Evolutionary conservation across 2,329 filamentous ascomycete species (phyloP), one percentile per base, ranked within the genome.

Genomic region (Curvularia hawaiiensis): DNA sequence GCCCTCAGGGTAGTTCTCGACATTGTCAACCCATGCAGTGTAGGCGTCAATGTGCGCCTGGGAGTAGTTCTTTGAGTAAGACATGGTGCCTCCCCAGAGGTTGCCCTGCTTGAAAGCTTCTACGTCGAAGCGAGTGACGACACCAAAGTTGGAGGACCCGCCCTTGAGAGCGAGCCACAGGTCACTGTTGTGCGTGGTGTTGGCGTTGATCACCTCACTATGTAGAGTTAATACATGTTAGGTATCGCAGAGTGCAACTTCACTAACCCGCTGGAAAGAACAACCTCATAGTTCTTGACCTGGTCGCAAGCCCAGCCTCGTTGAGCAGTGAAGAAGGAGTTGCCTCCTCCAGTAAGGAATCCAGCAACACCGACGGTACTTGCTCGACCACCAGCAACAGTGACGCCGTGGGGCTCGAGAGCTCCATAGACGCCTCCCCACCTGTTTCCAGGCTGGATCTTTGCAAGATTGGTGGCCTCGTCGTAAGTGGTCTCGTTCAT

Each of bases 121-220:
- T 47, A 59, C 45, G 20, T 62, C 57, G 28, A 68, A 58, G 22
- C 56, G 38, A 16, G 64, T 70, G 14, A 70, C 63, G 22, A 72
- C 62, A 38, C 65, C 79, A 40, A 69, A 73, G 47, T 70, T 71
- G 26, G 63, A 61, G 1, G 67, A 66, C 10, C 68, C 71, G 18
- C 75, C 75, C 46, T 73, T 71, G n/a, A 77, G 61, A 1, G 69
- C 74, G 47, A 59, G 67, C 60, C 73, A 78, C 11, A 79, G 73
- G 41, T 80, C 78, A 0, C 78, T 77, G 10, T 61, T 66, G 50
- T 63, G 59, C 52, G 62, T 52, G 2, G 66, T 61, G 38, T 75
- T 80, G 8, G 73, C 79, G 26, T 79, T 65, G 30, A 77, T 67
- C 10, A 79, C 58, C 8, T 69, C 65, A 16, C 60, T 65, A 30